Conservation (phyloP, 129 eudicot species). For the Tanacetum coccineum region DNA sequence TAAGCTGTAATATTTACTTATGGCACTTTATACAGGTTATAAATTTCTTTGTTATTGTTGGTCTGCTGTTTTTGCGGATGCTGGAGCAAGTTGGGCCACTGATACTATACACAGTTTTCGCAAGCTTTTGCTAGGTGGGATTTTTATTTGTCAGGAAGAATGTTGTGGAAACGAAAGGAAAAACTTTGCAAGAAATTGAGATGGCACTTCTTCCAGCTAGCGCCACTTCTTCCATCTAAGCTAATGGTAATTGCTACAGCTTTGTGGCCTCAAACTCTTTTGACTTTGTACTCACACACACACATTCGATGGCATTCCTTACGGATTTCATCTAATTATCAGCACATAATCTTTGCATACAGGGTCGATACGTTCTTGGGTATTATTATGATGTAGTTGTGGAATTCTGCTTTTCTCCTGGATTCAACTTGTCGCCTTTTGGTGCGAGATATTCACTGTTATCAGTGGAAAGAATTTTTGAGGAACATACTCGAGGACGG, state of each 20-base stretch:
- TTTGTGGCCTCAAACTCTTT: background rate
- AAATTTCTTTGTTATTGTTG: too few relatives aligned
- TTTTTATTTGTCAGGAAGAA: conserved; percentile 53
- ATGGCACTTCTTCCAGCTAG: conserved; percentile 55
- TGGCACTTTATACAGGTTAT: conserved; percentile 44
- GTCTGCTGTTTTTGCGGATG: too few relatives aligned
- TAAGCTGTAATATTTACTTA: background rate
- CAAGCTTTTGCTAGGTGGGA: too few relatives aligned
- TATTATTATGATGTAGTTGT: too few relatives aligned
- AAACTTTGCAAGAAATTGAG: conserved; percentile 78
- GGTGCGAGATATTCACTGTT: conserved; percentile 8
- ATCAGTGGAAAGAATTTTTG: conserved; percentile 1
- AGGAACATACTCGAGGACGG: conserved; percentile 8
- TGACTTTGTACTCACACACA: too few relatives aligned
- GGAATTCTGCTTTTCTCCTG: conserved; percentile 10
- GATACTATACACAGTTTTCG: too few relatives aligned
- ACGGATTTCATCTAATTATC: too few relatives aligned
- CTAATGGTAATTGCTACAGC: conserved; percentile 21
- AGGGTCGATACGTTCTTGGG: too few relatives aligned
- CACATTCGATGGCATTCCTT: too few relatives aligned
- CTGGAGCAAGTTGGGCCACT: too few relatives aligned
- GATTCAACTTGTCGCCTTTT: conserved; percentile 12
- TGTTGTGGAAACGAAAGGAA: conserved; percentile 81
- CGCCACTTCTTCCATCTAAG: conserved; percentile 15
- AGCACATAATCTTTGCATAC: too few relatives aligned